A percentile compares a stretch with the other conserved stretches of the same genome.
Conservation (phyloP, 2,329 filamentous ascomycete genomes). For the Akanthomyces muscarius region DNA sequence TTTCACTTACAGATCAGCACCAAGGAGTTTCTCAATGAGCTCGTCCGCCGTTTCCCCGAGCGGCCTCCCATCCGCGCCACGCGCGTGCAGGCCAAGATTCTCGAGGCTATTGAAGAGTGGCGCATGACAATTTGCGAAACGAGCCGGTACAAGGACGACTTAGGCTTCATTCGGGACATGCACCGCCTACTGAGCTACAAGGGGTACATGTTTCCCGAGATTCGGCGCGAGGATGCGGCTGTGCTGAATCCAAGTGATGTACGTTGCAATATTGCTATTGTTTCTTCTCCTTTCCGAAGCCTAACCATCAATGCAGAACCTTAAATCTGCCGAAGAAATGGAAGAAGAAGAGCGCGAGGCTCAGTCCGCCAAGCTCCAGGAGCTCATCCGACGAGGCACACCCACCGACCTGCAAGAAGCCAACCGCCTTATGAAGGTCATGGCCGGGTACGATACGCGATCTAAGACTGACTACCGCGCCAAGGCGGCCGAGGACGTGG, state of each 20-base stretch:
- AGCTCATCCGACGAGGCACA: slow-evolving; percentile 86
- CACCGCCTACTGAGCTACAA: slow-evolving; percentile 94
- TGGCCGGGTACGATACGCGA: slow-evolving; percentile 94
- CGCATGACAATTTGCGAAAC: slow-evolving; percentile 97
- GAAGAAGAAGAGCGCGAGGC: slow-evolving; percentile 93
- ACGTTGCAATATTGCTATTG: slow-evolving; percentile 37
- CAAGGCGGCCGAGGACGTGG: slow-evolving; percentile 93
- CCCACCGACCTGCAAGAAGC: slow-evolving; percentile 95
- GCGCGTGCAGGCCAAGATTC: slow-evolving; percentile 84
- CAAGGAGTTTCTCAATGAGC: slow-evolving; percentile 97
- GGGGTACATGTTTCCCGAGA: slow-evolving; percentile 91
- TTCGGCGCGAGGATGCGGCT: slow-evolving; percentile 88
- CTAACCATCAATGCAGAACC: slow-evolving; percentile 54
- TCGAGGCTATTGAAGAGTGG: slow-evolving; percentile 98
- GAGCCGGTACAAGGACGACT: slow-evolving; percentile 92
- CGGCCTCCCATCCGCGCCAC: slow-evolving; percentile 81
- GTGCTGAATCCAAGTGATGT: slow-evolving; percentile 96
- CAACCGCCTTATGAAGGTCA: slow-evolving; percentile 97
- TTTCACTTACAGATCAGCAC: slow-evolving; percentile 98
- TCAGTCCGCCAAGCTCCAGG: slow-evolving; percentile 96
- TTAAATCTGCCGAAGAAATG: slow-evolving; percentile 97
- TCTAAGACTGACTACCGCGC: slow-evolving; percentile 97
- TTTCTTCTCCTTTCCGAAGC: background rate
- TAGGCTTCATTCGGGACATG: slow-evolving; percentile 97
- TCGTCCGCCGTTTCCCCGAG: slow-evolving; percentile 93